A percentile compares a stretch with the other conserved stretches of the same genome.
Conservation (phyloP, 148 eudicot species). For the Nyssa sinensis region DNA sequence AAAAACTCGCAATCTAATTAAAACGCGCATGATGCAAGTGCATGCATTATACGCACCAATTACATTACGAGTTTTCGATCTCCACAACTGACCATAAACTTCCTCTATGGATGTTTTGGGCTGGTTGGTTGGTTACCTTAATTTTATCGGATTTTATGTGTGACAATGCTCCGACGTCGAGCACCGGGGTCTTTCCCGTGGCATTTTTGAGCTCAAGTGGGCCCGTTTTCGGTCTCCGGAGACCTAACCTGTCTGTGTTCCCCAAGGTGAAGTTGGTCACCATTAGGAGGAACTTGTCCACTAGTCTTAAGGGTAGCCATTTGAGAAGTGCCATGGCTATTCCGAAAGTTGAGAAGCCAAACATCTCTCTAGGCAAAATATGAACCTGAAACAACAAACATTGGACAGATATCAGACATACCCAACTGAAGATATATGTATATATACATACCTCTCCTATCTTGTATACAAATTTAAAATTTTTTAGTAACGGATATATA, state of each 20-base stretch:
- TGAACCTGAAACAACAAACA: constrained; percentile 56
- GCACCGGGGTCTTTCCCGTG: constrained; percentile 93
- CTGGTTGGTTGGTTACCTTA: constrained; percentile 51
- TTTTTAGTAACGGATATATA: no score
- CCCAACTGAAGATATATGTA: neutral
- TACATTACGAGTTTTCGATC: no score
- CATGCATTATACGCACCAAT: no score
- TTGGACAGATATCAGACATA: neutral
- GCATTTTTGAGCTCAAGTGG: constrained; percentile 85
- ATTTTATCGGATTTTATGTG: constrained; percentile 72
- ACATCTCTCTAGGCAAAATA: constrained; percentile 90
- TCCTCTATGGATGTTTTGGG: neutral
- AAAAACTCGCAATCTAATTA: no score
- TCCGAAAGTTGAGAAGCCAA: constrained; percentile 86
- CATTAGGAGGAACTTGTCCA: constrained; percentile 68
- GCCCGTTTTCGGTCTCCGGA: constrained; percentile 77
- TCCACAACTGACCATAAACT: no score
- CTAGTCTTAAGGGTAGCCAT: constrained; percentile 81
- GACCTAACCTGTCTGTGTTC: constrained; percentile 57
- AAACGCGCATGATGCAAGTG: no score
- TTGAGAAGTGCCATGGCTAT: constrained; percentile 75
- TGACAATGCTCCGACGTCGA: constrained; percentile 79
- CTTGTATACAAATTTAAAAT: no score
- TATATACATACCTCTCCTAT: no score
- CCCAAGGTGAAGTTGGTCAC: constrained; percentile 65